A percentile compares a stretch with the other conserved stretches of the same genome.
Evolutionary conservation across 2,329 filamentous ascomycete genomes (phyloP).

Genomic region (Byssothecium circinans): DNA sequence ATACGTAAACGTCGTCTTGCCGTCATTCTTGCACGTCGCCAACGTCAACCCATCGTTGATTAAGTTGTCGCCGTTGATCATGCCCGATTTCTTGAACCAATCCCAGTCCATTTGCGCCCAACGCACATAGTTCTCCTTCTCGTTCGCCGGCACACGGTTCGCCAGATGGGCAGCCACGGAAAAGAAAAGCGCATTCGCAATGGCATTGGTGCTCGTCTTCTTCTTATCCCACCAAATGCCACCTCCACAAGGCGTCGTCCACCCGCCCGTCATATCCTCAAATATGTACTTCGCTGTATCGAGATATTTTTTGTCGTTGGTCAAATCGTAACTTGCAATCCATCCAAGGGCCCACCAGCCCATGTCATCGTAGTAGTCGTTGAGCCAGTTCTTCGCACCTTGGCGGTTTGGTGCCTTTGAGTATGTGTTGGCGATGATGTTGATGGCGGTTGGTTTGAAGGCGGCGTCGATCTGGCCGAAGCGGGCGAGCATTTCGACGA

Average conservation of each 20-base stretch:
- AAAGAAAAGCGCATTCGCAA: constrained; percentile 62
- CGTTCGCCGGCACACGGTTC: constrained; percentile 47
- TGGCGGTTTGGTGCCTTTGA: constrained; percentile 31
- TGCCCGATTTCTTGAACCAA: constrained; percentile 54
- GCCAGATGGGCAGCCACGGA: constrained; percentile 57
- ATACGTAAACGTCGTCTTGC: constrained; percentile 56
- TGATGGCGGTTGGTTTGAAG: constrained; percentile 31
- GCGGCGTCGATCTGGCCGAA: constrained; percentile 31
- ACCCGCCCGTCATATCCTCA: constrained; percentile 58
- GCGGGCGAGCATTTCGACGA: constrained; percentile 36
- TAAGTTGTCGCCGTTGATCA: constrained; percentile 56
- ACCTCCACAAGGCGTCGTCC: constrained; percentile 51
- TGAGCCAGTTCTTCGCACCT: constrained; percentile 46
- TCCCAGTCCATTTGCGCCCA: constrained; percentile 56
- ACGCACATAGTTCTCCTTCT: constrained; percentile 48
- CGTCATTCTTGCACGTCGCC: constrained; percentile 56
- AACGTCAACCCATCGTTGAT: constrained; percentile 58
- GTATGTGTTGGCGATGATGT: constrained; percentile 39
- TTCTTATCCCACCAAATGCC: constrained; percentile 62
- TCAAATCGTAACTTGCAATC: constrained; percentile 60
- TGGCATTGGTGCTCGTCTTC: constrained; percentile 56
- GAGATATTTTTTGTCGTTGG: constrained; percentile 56
- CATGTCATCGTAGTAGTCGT: constrained; percentile 62
- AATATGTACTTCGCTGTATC: constrained; percentile 57
- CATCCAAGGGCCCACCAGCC: constrained; percentile 66